Base-by-base conservation (phyloP, 2,329 filamentous ascomycete genomes). In the Dactylellina drechsleri region DNA sequence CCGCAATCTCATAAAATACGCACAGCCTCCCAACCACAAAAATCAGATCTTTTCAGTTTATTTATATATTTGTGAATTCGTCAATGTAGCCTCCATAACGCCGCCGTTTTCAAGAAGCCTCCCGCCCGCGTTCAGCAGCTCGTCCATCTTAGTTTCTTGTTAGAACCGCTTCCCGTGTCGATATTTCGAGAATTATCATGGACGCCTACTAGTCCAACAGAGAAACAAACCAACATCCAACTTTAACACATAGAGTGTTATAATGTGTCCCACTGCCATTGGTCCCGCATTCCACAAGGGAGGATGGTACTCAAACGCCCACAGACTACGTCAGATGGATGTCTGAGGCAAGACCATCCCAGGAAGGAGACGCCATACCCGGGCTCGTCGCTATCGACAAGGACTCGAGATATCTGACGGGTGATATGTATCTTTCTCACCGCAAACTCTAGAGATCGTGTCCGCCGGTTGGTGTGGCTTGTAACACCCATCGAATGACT, bases 11-110 rank as follows among this genome's bases (percentile, higher is more conserved):
- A n/a, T 47, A n/a, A n/a, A 47, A n/a, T 47, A 4, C 7, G 7
- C 1, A 47, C 13, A 47, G 13, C 47, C 31, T 26, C 50, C 58
- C 43, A 65, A 67, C 13, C 13, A 50, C 57, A 23, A 5, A 23
- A 16, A 45, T 74, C 70, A 74, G 70, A 74, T 74, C 70, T 74
- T 74, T 74, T 74, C 70, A 74, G 70, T 74, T 74, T 74, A 50
- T 67, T 43, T 62, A 23, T 23, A 23, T 45, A 47, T 59, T 65
- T 58, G 43, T 61, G 28, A 28, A 60, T 31, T 74, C 70, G 70
- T 74, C 70, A 74, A 74, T 74, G 70, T 67, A 66, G 45, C 70
- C 16, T 47, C 62, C 49, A n/a, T 50, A 47, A 56, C 41, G 61
- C 68, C 23, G 20, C 43, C 12, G 6, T 10, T 52, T 43, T 13